Evolutionary conservation across 306 rosid species (phyloP).

Genomic region (Pyrus pyrifolia): DNA sequence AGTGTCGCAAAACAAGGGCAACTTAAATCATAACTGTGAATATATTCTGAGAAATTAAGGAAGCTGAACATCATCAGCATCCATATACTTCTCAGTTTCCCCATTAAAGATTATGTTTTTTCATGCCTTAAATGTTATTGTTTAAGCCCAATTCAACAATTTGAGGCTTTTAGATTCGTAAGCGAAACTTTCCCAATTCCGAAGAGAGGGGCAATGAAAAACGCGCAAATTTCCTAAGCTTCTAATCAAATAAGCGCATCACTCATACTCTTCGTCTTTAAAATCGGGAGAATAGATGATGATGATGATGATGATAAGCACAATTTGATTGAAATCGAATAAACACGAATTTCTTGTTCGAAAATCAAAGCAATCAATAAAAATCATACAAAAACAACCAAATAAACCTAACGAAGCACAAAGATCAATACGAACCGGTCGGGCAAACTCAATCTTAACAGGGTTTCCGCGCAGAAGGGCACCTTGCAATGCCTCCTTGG

Average conservation of each 20-base stretch:
- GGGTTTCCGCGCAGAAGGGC: slow-evolving; percentile 46
- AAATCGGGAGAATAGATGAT: background rate
- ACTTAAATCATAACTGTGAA: background rate
- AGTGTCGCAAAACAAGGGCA: background rate
- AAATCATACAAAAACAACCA: slow-evolving; percentile 16
- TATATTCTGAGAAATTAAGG: background rate
- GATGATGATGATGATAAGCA: background rate
- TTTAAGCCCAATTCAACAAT: background rate
- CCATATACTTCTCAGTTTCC: background rate
- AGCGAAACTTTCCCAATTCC: background rate
- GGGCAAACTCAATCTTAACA: slow-evolving; percentile 82
- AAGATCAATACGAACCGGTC: slow-evolving; percentile 91
- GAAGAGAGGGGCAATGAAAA: background rate
- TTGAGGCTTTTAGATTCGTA: background rate
- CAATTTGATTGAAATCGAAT: background rate
- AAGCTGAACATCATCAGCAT: background rate
- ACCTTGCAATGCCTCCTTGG: slow-evolving; percentile 75
- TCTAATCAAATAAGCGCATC: background rate
- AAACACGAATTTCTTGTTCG: background rate
- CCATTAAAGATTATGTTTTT: background rate
- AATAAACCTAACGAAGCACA: slow-evolving; percentile 32
- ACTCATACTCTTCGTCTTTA: background rate
- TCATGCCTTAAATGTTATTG: background rate
- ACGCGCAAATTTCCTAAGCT: background rate
- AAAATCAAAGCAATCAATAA: background rate